A percentile compares a stretch with the other conserved stretches of the same genome.
Evolutionary conservation across 1,139 yeast species (phyloP).

Genomic region (Hyphopichia burtonii): DNA sequence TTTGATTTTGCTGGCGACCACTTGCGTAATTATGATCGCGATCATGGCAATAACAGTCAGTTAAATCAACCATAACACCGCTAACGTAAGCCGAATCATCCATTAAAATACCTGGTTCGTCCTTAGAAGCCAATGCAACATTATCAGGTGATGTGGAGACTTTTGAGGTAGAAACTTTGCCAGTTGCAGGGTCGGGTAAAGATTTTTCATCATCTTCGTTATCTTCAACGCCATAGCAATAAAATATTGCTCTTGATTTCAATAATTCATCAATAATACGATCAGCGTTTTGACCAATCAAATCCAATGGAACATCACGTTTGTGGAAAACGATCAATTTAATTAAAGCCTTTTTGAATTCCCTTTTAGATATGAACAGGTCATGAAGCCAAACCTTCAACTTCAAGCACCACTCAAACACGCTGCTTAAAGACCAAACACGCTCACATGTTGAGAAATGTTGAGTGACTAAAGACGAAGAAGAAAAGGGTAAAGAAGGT

Average conservation of each 20-base stretch:
- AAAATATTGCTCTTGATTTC: conserved; percentile 42
- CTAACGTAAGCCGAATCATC: conserved; percentile 21
- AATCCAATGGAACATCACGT: conserved; percentile 52
- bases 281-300: conserved; percentile 57
- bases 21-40: conserved; percentile 18
- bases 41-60: conserved; percentile 36
- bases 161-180: background rate
- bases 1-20: background rate
- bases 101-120: conserved; percentile 23
- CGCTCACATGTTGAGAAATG: conserved; percentile 43
- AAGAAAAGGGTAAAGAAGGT: conserved; percentile 58
- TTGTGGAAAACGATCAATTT: conserved; percentile 51
- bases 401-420: conserved; percentile 51
- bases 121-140: conserved; percentile 3
- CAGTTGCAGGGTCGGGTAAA: background rate
- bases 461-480: conserved; percentile 46
- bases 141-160: background rate
- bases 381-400: conserved; percentile 53
- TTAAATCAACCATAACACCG: conserved; percentile 40
- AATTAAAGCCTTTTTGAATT: conserved; percentile 51
- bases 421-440: conserved; percentile 40
- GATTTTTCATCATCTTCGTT: background rate
- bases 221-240: background rate
- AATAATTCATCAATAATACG: conserved; percentile 50
- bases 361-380: conserved; percentile 47